phyloP scores from a whole-genome alignment of 495 filamentous ascomycete species.

The Xylaria curta region DNA sequence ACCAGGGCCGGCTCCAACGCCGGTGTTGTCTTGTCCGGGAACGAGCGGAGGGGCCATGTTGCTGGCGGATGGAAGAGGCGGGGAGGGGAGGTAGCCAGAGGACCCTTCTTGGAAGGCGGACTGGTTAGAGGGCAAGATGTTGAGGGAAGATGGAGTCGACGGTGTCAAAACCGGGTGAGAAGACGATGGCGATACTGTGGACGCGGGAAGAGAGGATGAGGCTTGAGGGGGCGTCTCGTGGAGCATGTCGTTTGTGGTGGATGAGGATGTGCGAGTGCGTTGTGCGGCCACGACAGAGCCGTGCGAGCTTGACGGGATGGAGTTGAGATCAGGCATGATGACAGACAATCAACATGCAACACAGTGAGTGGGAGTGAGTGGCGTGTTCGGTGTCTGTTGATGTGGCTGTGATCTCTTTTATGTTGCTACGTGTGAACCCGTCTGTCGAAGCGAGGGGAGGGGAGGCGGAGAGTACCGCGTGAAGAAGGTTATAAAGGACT shows the following conservation, averaged over 20 bases:
- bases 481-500: not conserved
- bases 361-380: not conserved
- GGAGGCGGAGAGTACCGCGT: not conserved
- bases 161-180: slow-evolving; percentile 35
- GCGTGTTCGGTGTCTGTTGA: not conserved
- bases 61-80: slow-evolving; percentile 54
- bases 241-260: slow-evolving; percentile 32
- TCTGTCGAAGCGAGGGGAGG: not conserved
- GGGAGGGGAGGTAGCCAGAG: slow-evolving; percentile 32
- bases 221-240: slow-evolving; percentile 33
- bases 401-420: not conserved
- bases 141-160: slow-evolving; percentile 42
- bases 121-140: slow-evolving; percentile 63
- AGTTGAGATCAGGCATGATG: slow-evolving; percentile 65
- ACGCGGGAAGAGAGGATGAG: slow-evolving; percentile 20
- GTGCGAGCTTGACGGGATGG: slow-evolving; percentile 62
- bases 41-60: slow-evolving; percentile 41
- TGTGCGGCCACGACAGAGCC: slow-evolving; percentile 40
- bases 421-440: not conserved
- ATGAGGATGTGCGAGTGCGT: slow-evolving; percentile 37
- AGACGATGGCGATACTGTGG: slow-evolving; percentile 32
- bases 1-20: slow-evolving; percentile 67
- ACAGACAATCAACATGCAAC: not conserved
- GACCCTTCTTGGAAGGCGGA: slow-evolving; percentile 51
- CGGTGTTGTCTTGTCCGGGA: slow-evolving; percentile 57